Evolutionary conservation across 306 rosid genomes (phyloP), one percentile per base, ranked within the genome.

Genomic region (Acacia acuminata): DNA sequence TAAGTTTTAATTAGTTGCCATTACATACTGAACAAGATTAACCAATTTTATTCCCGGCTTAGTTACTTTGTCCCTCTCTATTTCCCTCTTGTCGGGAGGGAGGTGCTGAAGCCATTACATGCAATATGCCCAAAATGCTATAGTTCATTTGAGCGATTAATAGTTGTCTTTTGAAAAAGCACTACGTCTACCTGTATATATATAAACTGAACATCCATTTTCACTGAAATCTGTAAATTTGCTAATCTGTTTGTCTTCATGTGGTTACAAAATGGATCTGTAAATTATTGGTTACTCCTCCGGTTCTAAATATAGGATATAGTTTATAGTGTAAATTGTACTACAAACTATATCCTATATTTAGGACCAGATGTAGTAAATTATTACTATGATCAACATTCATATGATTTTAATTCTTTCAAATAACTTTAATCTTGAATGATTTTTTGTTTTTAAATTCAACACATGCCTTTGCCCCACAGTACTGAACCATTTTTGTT

Each of bases 1-100:
- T 61, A 69, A 36, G 44, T 47, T 74, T 60, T 58, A 75, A 47
- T 44, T 43, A 53, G 25, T 83, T 74, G 25, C 51, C 20, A 27
- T 78, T 7, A 14, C 40, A 61, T 50, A 61, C 42, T 47, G n/a
- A 63, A 58, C 43, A 70, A 58, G 14, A 67, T 55, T 12, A 36
- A 16, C 6, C 30, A 51, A 36, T 38, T 4, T 36, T 50, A 10
- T 5, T 68, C 14, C 53, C 30, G 55, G 60, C 71, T 55, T 30
- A 70, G 32, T 40, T 13, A 2, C 12, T 25, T 19, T 16, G 53
- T 3, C 1, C 13, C 30, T 64, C 32, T n/a, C 15, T 3, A 4
- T 4, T 5, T 64, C 32, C 10, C 27, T n/a, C 15, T 10, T 3
- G 20, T 16, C 2, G 20, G 56, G 20, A 50, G 56, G n/a, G 56